Percentiles rank a stretch among this genome's conserved stretches.
phyloP scores from a whole-genome alignment of 805 yeast species.

The Kuraishia piskuri region DNA sequence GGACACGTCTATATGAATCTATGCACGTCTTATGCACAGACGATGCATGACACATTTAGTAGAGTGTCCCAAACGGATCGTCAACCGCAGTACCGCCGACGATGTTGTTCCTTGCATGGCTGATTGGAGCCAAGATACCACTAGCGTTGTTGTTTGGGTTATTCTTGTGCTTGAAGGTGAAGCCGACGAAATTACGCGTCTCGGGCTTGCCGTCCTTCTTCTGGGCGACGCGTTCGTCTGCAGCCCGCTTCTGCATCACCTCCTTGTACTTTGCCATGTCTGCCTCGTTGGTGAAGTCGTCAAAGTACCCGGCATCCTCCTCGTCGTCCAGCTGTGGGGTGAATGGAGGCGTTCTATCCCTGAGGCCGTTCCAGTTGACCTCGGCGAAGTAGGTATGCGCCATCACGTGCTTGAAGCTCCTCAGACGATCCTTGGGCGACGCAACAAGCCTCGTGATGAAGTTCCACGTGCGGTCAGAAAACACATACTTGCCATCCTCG shows the following conservation, averaged over 20 bases:
- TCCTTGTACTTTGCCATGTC: conserved; percentile 98
- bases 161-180: conserved; percentile 83
- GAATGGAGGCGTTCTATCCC: conserved; percentile 81
- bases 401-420: conserved; percentile 74
- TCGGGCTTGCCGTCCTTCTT: conserved; percentile 46
- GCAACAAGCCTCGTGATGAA: conserved; percentile 74
- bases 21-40: not conserved
- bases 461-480: conserved; percentile 95
- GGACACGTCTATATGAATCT: not conserved
- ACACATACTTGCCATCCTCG: conserved; percentile 84
- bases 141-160: conserved; percentile 41
- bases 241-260: conserved; percentile 86
- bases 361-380: conserved; percentile 65
- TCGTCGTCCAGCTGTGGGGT: conserved; percentile 95
- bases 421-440: conserved; percentile 64
- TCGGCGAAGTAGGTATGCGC: conserved; percentile 78
- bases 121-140: conserved; percentile 23
- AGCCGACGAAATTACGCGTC: conserved; percentile 80
- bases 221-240: conserved; percentile 74
- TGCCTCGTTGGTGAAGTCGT: conserved; percentile 91
- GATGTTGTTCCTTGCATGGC: conserved; percentile 14
- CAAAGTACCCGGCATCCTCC: conserved; percentile 97
- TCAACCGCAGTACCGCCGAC: conserved; percentile 10
- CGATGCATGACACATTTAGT: not conserved
- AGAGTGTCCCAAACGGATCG: conserved; percentile 3